phyloP scores from a whole-genome alignment of 2,329 filamentous ascomycete species.

The Setomelanomma holmii region DNA sequence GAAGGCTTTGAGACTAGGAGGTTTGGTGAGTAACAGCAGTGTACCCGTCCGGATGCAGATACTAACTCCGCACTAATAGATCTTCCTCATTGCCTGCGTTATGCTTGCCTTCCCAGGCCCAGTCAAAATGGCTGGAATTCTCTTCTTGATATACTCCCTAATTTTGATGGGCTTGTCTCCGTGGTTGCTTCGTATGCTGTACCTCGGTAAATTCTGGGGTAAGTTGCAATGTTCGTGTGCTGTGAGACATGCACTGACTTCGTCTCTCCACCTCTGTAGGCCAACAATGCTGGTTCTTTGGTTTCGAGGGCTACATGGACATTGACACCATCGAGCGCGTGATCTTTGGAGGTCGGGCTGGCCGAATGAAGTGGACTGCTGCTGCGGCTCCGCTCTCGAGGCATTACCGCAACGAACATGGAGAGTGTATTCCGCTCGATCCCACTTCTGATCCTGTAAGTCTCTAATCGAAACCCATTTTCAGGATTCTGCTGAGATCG shows the following conservation, averaged over 20 bases:
- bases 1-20: conserved; percentile 22
- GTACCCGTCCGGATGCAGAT: neutral
- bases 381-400: conserved; percentile 41
- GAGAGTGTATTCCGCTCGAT: conserved; percentile 42
- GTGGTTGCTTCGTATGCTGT: conserved; percentile 46
- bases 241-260: too few relatives aligned
- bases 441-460: conserved; percentile 32
- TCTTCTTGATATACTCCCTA: conserved; percentile 34
- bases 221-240: too few relatives aligned
- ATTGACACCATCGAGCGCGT: conserved; percentile 48
- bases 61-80: neutral
- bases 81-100: conserved; percentile 20
- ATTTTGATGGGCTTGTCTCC: conserved; percentile 41
- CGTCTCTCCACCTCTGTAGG: too few relatives aligned
- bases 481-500: too few relatives aligned
- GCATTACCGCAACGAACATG: conserved; percentile 38
- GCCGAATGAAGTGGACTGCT: conserved; percentile 48
- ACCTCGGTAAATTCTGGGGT: conserved; percentile 51
- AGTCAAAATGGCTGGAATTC: conserved; percentile 6
- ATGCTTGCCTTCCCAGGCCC: conserved; percentile 10
- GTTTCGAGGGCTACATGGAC: conserved; percentile 51
- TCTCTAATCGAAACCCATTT: too few relatives aligned
- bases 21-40: conserved; percentile 8
- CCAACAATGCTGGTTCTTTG: neutral
- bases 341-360: conserved; percentile 49